These are phyloP conservation scores for Pulicaria dysenterica DNA, from an alignment of 129 eudicot genomes.

Conservation along the genomic window DNA sequence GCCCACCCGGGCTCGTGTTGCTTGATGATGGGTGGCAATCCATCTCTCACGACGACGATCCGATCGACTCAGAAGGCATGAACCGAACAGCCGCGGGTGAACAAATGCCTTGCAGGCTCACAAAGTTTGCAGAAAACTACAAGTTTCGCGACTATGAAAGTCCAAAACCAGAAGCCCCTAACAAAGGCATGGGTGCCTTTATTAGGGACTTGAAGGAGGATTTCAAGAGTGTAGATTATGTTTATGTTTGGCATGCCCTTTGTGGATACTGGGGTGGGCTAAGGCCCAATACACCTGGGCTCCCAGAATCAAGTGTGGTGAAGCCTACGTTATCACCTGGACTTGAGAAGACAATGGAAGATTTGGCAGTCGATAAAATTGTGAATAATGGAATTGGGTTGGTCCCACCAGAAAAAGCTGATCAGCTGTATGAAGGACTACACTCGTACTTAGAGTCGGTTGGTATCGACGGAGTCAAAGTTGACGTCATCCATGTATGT, in stretches of 20 bases:
- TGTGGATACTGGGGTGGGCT: slow-evolving; percentile 99
- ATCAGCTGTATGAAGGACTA: slow-evolving; percentile 72
- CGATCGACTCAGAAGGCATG: slow-evolving; percentile 68
- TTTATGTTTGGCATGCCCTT: slow-evolving; percentile 98
- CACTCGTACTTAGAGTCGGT: slow-evolving; percentile 72
- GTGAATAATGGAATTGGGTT: slow-evolving; percentile 82
- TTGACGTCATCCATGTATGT: slow-evolving; percentile 90
- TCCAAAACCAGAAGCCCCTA: slow-evolving; percentile 26
- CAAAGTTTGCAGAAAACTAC: slow-evolving; percentile 68
- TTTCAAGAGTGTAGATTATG: slow-evolving; percentile 60
- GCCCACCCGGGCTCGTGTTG: slow-evolving; percentile 89
- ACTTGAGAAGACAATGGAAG: slow-evolving; percentile 79
- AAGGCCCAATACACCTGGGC: slow-evolving; percentile 61
- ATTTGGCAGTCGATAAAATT: slow-evolving; percentile 91
- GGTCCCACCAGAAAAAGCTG: slow-evolving; percentile 71
- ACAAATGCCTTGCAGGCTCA: slow-evolving; percentile 66
- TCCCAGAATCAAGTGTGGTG: slow-evolving; percentile 61
- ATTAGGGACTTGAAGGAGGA: slow-evolving; percentile 68
- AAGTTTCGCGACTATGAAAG: slow-evolving; percentile 78
- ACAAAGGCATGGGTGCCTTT: slow-evolving; percentile 79
- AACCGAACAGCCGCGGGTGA: slow-evolving; percentile 83
- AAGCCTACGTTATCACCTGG: slow-evolving; percentile 73
- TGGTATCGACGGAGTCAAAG: slow-evolving; percentile 94
- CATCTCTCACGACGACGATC: slow-evolving; percentile 79
- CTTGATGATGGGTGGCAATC: slow-evolving; percentile 99